Conservation (phyloP, 31 red algal genomes). For the Bonnemaisonia californica region DNA sequence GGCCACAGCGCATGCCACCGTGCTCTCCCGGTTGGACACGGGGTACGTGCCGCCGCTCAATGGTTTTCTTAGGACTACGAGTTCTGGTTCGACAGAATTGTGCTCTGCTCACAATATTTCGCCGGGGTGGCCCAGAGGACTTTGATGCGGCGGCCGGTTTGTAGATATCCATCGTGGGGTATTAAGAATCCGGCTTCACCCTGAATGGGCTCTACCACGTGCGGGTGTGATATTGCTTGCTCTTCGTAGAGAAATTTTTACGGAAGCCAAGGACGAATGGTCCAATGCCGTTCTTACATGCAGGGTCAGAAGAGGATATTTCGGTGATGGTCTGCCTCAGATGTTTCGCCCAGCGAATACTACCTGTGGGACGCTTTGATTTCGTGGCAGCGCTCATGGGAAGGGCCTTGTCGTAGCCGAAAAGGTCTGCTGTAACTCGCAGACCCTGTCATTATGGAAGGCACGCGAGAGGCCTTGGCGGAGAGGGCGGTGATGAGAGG, state of each 20-base stretch:
- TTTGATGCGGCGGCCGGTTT: constrained; percentile 61
- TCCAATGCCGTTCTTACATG: constrained; percentile 79
- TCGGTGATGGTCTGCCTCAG: constrained; percentile 91
- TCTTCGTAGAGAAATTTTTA: constrained; percentile 85
- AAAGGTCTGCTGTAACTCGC: constrained; percentile 71
- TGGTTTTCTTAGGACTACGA: constrained; percentile 94
- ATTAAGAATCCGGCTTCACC: constrained; percentile 98
- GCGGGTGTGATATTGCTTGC: constrained; percentile 60
- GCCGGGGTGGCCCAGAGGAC: constrained; percentile 93
- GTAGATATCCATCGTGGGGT: constrained; percentile 80
- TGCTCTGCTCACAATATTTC: constrained; percentile 82
- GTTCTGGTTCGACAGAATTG: constrained; percentile 82
- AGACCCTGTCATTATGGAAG: constrained; percentile 90
- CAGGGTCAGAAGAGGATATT: constrained; percentile 78
- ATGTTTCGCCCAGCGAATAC: constrained; percentile 97
- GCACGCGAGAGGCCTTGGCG: constrained; percentile 86
- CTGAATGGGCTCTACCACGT: constrained; percentile 99
- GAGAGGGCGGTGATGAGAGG: constrained; percentile 78
- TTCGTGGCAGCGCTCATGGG: constrained; percentile 97
- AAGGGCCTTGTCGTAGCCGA: constrained; percentile 86
- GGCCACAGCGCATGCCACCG: constrained; percentile 88
- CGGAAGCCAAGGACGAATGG: constrained; percentile 89
- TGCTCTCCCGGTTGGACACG: constrained; percentile 96
- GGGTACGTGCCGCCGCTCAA: constrained; percentile 92
- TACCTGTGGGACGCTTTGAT: constrained; percentile 62